Evolutionary conservation across 345 rosid genomes (phyloP).

Genomic region (Psidium guajava): DNA sequence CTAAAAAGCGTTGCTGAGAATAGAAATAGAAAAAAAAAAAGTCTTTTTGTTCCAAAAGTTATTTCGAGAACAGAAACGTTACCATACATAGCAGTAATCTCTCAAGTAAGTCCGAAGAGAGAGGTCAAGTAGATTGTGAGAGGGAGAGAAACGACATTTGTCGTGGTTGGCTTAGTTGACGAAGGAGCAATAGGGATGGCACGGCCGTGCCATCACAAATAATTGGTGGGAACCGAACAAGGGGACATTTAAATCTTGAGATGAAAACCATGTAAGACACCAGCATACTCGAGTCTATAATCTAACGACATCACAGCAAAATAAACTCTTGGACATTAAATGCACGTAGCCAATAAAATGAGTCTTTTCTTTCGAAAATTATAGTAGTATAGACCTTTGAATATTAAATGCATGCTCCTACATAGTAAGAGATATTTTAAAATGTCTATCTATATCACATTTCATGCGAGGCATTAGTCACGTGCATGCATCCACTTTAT

Average conservation of each 20-base stretch:
- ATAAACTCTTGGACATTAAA: not conserved
- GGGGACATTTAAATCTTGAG: not conserved
- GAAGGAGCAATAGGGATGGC: too few species aligned
- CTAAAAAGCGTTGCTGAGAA: too few species aligned
- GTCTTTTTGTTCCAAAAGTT: too few species aligned
- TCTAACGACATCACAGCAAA: not conserved
- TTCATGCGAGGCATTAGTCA: accelerated
- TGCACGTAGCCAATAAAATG: not conserved
- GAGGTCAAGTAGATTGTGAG: too few species aligned
- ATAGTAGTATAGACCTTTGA: not conserved
- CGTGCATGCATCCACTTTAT: not conserved
- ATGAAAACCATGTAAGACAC: not conserved
- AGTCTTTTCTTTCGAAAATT: not conserved
- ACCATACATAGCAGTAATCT: too few species aligned
- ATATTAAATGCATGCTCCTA: not conserved
- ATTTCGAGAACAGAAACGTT: too few species aligned
- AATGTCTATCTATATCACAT: not conserved
- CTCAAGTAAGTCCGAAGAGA: too few species aligned
- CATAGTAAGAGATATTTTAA: not conserved
- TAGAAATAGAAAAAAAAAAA: too few species aligned
- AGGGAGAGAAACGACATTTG: not conserved
- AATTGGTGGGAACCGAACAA: not conserved
- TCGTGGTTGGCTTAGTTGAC: not conserved
- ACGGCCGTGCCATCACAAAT: not conserved
- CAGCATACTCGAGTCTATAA: not conserved